Base-by-base conservation (phyloP, 1,139 yeast species). In the Scheffersomyces illinoinensis region DNA sequence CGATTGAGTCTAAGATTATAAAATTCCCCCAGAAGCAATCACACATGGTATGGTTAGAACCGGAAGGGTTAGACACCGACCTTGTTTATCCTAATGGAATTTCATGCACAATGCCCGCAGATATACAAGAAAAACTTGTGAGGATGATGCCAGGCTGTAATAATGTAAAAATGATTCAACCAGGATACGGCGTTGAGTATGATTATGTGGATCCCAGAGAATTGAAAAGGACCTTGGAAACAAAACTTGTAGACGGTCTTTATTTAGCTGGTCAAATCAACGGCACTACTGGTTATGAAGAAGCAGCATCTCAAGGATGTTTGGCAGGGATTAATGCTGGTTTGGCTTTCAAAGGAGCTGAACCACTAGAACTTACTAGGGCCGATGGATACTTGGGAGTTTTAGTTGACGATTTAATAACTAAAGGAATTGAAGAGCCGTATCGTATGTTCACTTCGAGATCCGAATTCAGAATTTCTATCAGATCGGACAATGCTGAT, bases 281-380 rank as follows among this genome's bases (percentile, higher is more conserved):
- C 70, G 99, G 99, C 53, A 96, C 99, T 0, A 96, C 99, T 0
- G 99, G 99, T 0, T 96, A 96, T 68, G 99, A 96, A 75, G 99
- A 96, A 71, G 99, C 99, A 0, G 97, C 98, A 1, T 89, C 98
- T 0, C 99, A 95, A 70, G 99, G 99, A 1, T 83, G 93, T 59
- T 76, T 96, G 55, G 99, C 99, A 1, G 99, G 99, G 6, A 89
- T 93, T 50, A 96, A 96, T 71, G 98, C 99, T 0, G 95, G 93
- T 0, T 77, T 88, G 26, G 68, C 85, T 0, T 67, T 73, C 21
- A 67, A 71, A 55, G 68, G 72, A 0, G 77, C 77, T 50, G 79
- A 77, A 0, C 84, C 86, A 1, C 74, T 95, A 61, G 77, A 79
- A 47, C 68, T 96, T 20, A 81, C 85, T 19, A 79, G 99, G 62